phyloP scores from a whole-genome alignment of 768 basidiomycete genomes.

The Tricholoma sp. region DNA sequence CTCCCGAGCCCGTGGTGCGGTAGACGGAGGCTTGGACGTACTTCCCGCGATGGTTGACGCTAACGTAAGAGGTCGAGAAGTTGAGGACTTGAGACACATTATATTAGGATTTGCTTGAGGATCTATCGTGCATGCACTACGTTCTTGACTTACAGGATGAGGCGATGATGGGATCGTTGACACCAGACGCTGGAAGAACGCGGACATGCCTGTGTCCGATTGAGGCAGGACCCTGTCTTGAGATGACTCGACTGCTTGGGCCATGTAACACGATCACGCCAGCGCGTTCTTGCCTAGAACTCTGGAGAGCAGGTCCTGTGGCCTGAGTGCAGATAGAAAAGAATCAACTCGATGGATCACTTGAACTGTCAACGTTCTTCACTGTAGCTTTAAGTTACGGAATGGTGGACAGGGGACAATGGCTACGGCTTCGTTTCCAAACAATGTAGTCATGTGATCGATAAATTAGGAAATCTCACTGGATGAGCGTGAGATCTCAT shows the following conservation, averaged over 20 bases:
- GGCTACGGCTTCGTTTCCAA: slow-evolving; percentile 5
- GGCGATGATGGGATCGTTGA: slow-evolving; percentile 11
- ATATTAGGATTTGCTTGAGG: slow-evolving; percentile 28
- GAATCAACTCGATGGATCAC: neutral
- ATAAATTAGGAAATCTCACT: too few species aligned
- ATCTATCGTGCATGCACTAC: slow-evolving; percentile 20
- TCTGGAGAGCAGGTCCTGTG: neutral
- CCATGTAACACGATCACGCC: slow-evolving; percentile 4
- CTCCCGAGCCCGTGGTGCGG: slow-evolving; percentile 20
- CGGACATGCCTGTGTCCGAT: slow-evolving; percentile 9
- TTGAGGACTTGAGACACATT: slow-evolving; percentile 15
- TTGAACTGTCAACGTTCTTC: neutral
- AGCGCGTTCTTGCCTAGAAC: neutral
- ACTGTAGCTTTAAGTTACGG: neutral
- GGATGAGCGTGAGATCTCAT: too few species aligned
- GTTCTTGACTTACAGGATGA: slow-evolving; percentile 31
- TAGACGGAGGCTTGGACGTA: slow-evolving; percentile 14
- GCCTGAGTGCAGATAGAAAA: slow-evolving; percentile 1
- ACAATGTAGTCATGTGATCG: slow-evolving; percentile 9
- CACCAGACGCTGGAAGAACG: slow-evolving; percentile 14
- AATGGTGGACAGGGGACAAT: neutral
- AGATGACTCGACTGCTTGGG: slow-evolving; percentile 9
- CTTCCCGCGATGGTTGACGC: slow-evolving; percentile 3
- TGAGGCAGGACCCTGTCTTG: slow-evolving; percentile 11
- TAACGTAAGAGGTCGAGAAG: slow-evolving; percentile 4